Percentiles rank a stretch among this genome's conserved stretches.
Conservation (phyloP, 73 alveolate genomes). For the Urostyla sp. region DNA sequence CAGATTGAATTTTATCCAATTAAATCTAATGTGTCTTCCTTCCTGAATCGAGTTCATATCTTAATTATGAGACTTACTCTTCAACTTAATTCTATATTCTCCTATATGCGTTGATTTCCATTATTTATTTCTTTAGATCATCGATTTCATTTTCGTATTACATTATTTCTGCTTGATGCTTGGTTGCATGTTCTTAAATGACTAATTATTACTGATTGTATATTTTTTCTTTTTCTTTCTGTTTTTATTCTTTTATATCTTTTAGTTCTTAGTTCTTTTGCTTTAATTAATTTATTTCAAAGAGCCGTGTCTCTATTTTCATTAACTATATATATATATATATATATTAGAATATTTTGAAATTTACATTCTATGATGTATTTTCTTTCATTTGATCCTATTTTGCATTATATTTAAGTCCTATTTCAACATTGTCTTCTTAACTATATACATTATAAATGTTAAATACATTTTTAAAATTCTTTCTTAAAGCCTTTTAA, state of each 20-base stretch:
- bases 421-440: too few relatives aligned
- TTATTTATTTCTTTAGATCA: not conserved
- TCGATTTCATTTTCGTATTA: not conserved
- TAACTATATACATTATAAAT: too few relatives aligned
- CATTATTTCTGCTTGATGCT: not conserved
- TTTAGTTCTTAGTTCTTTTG: too few relatives aligned
- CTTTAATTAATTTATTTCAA: not conserved
- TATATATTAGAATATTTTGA: too few relatives aligned
- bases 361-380: too few relatives aligned
- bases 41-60: slow-evolving; percentile 43
- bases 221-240: not conserved
- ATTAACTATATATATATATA: too few relatives aligned
- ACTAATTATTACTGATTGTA: too few relatives aligned
- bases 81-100: not conserved
- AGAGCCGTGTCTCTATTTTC: not conserved
- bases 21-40: not conserved
- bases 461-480: too few relatives aligned
- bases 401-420: too few relatives aligned
- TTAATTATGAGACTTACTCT: slow-evolving; percentile 7
- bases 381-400: too few relatives aligned
- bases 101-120: slow-evolving; percentile 17
- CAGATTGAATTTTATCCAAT: slow-evolving; percentile 41
- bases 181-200: too few relatives aligned
- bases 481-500: too few relatives aligned
- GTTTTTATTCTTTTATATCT: not conserved